Conservation (phyloP, 805 yeast genomes). For the Saccharomycopsis capsularis region DNA sequence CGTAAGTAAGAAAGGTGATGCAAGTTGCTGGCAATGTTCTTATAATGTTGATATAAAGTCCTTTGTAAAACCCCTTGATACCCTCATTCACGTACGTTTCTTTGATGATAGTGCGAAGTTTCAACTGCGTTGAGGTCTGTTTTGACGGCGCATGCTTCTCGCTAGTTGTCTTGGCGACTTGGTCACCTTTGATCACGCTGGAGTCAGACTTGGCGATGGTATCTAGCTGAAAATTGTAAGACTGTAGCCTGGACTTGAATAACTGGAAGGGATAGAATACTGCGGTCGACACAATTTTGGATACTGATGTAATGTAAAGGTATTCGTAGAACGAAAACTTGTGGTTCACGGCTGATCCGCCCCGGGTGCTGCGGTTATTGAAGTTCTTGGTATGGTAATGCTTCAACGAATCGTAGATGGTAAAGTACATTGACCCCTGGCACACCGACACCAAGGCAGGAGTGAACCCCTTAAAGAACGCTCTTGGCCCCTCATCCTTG, state of each 20-base stretch:
- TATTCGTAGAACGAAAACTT: conserved; percentile 47
- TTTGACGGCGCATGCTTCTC: too few species aligned
- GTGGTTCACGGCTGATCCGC: too few species aligned
- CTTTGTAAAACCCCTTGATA: conserved; percentile 69
- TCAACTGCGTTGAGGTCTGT: neutral
- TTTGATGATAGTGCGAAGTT: conserved; percentile 1
- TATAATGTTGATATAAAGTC: conserved; percentile 66
- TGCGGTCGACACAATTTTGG: conserved; percentile 63
- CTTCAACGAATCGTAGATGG: conserved; percentile 77
- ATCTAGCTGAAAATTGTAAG: conserved; percentile 26
- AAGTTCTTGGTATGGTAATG: conserved; percentile 25
- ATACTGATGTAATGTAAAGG: conserved; percentile 54
- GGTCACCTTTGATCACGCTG: too few species aligned
- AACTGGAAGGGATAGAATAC: conserved; percentile 81
- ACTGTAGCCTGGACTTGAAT: conserved; percentile 68
- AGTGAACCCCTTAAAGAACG: conserved; percentile 66
- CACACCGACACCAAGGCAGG: conserved; percentile 78
- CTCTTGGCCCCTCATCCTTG: conserved; percentile 48
- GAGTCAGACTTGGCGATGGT: too few species aligned
- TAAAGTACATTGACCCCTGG: conserved; percentile 85
- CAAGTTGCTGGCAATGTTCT: conserved; percentile 92
- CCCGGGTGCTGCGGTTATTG: conserved; percentile 6
- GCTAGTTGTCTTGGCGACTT: conserved; percentile 9
- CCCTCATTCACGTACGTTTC: conserved; percentile 39
- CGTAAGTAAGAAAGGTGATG: conserved; percentile 82